Evolutionary conservation across 177 flowering plant species (phyloP).

Genomic region (Vitis hybrid): DNA sequence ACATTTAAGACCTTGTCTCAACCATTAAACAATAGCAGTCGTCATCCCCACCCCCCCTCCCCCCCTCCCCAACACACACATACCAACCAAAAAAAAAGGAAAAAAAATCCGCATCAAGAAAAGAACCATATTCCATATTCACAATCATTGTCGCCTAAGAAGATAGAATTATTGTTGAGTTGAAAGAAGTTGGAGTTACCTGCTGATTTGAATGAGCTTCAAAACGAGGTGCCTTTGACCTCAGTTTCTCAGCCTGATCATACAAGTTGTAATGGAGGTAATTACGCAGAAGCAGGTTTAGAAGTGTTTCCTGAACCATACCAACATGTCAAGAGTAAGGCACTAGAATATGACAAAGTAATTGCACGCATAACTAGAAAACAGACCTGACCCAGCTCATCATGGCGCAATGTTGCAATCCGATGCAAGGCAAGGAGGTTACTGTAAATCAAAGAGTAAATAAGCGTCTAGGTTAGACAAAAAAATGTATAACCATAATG

Average conservation of each 20-base stretch:
- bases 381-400: conserved; percentile 96
- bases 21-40: no score
- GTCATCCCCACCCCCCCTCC: no score
- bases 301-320: conserved; percentile 84
- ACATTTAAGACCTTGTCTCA: no score
- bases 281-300: conserved; percentile 88
- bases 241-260: conserved; percentile 96
- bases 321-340: conserved; percentile 9
- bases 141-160: background rate
- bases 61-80: no score
- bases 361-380: background rate
- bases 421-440: conserved; percentile 86
- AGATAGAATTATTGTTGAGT: background rate
- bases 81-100: no score
- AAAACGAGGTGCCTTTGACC: conserved; percentile 98
- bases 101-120: no score
- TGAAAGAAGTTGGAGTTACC: conserved; percentile 31
- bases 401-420: conserved; percentile 90
- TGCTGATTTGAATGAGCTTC: conserved; percentile 99
- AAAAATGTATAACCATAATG: background rate
- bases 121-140: background rate
- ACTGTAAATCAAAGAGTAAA: conserved; percentile 36
- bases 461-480: conserved; percentile 7
- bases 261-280: conserved; percentile 94
- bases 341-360: background rate